Base-by-base conservation (phyloP, 305 asterid genomes). In the Stenogyne calaminthoides region DNA sequence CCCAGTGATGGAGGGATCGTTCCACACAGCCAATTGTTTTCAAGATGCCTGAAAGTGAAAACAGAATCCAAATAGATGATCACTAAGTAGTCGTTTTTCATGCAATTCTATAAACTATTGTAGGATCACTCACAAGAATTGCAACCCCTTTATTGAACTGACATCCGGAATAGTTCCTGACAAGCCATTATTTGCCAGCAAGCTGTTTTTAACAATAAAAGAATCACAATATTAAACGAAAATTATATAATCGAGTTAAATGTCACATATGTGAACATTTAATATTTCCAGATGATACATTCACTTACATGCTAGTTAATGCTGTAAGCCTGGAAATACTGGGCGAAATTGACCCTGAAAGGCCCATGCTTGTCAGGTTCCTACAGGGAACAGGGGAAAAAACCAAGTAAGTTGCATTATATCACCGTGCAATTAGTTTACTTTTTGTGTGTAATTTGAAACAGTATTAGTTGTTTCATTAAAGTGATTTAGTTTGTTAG, bases 151-250 rank as follows among this genome's bases (percentile, higher is more conserved):
- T 80, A 94, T 75, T 51, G 93, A 36, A 73, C 91, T 80, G 78
- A 94, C 79, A 77, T 90, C 89, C 1, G 99, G 97, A 52, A 94
- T 88, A 37, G 76, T 69, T 86, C 97, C 99, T 1, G 84, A 74
- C 83, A 94, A 81, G 77, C 84, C 81, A 82, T 94, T 94, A 72
- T 86, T 86, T 39, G 92, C 97, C 4, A 94, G 90, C 80, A 77
- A 84, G 80, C 97, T 94, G 93, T 68, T 70, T 64, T 76, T 0
- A 63, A 57, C 69, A 78, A 70, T 1, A 15, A 65, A 32, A 55
- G 60, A 46, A 57, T 47, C 57, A 70, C 25, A 37, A 55, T 15
- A 9, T 9, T 19, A 20, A 19, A 55, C 36, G 15, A 55, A 55
- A 58, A 25, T 27, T 10, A 14, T 29, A 12, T 3, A 57, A 12